Evolutionary conservation across 2,329 filamentous ascomycete genomes (phyloP).

Genomic region (Graphiopsis chlorocephala): DNA sequence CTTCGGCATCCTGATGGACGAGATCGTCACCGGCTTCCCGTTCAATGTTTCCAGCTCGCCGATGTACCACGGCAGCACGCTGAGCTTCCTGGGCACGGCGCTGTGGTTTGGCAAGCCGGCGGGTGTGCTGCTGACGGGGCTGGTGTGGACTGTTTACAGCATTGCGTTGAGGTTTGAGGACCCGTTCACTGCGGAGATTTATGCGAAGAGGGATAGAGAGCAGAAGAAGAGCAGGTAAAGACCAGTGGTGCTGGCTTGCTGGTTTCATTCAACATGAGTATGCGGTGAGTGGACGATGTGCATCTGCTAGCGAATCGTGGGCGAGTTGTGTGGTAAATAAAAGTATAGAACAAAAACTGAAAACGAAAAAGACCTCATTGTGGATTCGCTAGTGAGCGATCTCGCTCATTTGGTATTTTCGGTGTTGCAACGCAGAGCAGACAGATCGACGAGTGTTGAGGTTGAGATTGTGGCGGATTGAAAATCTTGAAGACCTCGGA

Average conservation of each 20-base stretch:
- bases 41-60: constrained; percentile 89
- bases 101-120: constrained; percentile 84
- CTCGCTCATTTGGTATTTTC: neutral
- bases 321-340: neutral
- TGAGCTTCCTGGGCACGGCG: constrained; percentile 87
- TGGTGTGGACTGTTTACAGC: constrained; percentile 76
- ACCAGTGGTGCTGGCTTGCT: constrained; percentile 2
- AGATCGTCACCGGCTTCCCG: constrained; percentile 89
- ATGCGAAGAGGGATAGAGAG: constrained; percentile 72
- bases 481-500: neutral
- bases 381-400: neutral
- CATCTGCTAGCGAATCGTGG: neutral
- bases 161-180: constrained; percentile 85
- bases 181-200: constrained; percentile 90
- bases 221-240: constrained; percentile 30
- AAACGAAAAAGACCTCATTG: neutral
- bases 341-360: neutral
- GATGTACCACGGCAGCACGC: constrained; percentile 94
- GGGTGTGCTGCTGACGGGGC: constrained; percentile 70
- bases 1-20: constrained; percentile 96
- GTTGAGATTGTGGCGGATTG: neutral
- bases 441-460: neutral
- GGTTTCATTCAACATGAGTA: constrained; percentile 34
- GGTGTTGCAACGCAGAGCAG: neutral
- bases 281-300: constrained; percentile 4